These are phyloP conservation scores for Venturiaceae sp. DNA, from an alignment of 2,329 filamentous ascomycete species.

Conservation along the genomic window DNA sequence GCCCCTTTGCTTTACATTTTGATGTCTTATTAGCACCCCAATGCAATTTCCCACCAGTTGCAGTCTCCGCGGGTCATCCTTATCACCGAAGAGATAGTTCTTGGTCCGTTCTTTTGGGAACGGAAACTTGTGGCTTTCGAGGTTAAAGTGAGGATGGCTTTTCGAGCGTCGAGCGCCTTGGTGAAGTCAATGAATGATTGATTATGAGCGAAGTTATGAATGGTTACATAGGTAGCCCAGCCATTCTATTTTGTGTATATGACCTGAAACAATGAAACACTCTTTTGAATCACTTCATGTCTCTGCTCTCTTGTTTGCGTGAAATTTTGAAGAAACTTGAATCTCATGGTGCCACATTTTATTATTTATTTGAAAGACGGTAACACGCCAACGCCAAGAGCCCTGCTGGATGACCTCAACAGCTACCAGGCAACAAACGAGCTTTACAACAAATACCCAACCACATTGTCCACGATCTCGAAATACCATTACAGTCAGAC, in stretches of 20 bases:
- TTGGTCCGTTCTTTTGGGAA: conserved; percentile 3
- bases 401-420: too few species aligned
- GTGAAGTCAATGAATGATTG: too few species aligned
- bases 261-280: neutral
- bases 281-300: conserved; percentile 3
- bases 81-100: conserved; percentile 33
- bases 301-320: too few species aligned
- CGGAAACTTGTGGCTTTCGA: conserved; percentile 14
- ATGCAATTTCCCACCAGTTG: neutral
- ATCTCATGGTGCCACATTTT: neutral
- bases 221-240: neutral
- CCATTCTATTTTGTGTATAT: neutral
- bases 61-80: conserved; percentile 10
- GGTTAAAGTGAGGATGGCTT: conserved; percentile 22
- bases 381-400: too few species aligned
- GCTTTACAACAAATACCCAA: neutral
- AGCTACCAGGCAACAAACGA: neutral
- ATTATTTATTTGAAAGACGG: neutral
- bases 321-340: too few species aligned
- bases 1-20: neutral
- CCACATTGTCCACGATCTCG: neutral
- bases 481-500: neutral
- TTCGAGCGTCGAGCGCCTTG: conserved; percentile 6
- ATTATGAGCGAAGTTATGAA: neutral
- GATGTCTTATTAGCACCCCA: neutral